phyloP scores from a whole-genome alignment of 176 grass and related monocot genomes.

The Carex cristatella region DNA sequence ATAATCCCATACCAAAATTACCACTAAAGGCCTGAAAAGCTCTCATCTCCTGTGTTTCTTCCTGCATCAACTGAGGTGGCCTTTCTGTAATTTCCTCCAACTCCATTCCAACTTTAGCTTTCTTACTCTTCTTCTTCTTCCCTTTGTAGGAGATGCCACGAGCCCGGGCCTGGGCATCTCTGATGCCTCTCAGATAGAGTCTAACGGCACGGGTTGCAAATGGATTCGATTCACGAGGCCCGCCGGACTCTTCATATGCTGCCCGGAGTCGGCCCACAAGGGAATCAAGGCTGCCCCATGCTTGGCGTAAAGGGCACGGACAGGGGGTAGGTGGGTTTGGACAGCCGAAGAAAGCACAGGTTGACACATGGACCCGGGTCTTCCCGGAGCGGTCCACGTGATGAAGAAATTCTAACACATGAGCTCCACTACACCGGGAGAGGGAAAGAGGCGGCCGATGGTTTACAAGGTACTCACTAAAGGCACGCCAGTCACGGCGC shows the following conservation, averaged over 20 bases:
- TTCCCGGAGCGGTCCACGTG: conserved; percentile 91
- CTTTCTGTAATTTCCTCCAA: not conserved
- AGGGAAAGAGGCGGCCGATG: conserved; percentile 57
- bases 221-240: conserved; percentile 26
- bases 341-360: conserved; percentile 80
- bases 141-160: conserved; percentile 55
- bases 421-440: conserved; percentile 47
- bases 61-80: conserved; percentile 24
- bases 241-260: conserved; percentile 40
- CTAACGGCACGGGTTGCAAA: conserved; percentile 56
- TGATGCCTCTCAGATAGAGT: conserved; percentile 56
- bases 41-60: conserved; percentile 28
- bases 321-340: conserved; percentile 80
- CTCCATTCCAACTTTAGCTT: not conserved
- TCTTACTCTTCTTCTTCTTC: conserved; percentile 41
- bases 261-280: conserved; percentile 56
- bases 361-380: conserved; percentile 65
- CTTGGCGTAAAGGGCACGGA: conserved; percentile 61
- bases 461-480: conserved; percentile 37
- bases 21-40: not conserved
- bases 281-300: conserved; percentile 60
- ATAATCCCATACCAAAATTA: conserved; percentile 26
- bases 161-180: conserved; percentile 47
- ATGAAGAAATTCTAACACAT: conserved; percentile 77
- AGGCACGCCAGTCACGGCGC: conserved; percentile 12